Percentiles rank a stretch among this genome's conserved stretches.
Evolutionary conservation across 495 filamentous ascomycete genomes (phyloP).

Genomic region (Penicillium flavigenum): DNA sequence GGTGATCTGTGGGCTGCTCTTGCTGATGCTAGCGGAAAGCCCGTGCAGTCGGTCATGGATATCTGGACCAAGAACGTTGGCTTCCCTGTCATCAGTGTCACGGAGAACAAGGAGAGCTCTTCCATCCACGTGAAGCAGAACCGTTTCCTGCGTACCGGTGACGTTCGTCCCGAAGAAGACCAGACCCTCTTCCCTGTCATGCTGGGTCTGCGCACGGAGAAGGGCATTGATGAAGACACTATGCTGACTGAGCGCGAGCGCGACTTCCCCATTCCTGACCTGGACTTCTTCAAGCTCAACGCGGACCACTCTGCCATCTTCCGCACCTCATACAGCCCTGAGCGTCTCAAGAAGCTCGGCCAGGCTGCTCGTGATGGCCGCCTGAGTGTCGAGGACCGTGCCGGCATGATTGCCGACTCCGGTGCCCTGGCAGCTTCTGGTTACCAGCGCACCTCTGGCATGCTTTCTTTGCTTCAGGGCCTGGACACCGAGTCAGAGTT

Average conservation of each 20-base stretch:
- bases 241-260: conserved; percentile 71
- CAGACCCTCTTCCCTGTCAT: conserved; percentile 66
- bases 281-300: conserved; percentile 69
- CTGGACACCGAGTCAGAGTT: conserved; percentile 84
- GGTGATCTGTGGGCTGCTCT: conserved; percentile 89
- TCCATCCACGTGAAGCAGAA: conserved; percentile 61
- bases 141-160: conserved; percentile 65
- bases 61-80: conserved; percentile 71
- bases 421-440: conserved; percentile 87
- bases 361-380: conserved; percentile 79
- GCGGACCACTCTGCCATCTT: conserved; percentile 66
- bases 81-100: conserved; percentile 63
- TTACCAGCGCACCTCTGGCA: conserved; percentile 88
- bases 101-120: conserved; percentile 49
- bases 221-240: conserved; percentile 56
- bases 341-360: conserved; percentile 61
- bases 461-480: conserved; percentile 79
- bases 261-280: conserved; percentile 63
- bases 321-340: conserved; percentile 62
- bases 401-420: conserved; percentile 94
- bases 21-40: conserved; percentile 86
- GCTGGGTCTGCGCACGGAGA: conserved; percentile 58
- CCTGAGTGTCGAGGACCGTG: conserved; percentile 89
- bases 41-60: conserved; percentile 71
- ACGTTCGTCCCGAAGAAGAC: conserved; percentile 69